Evolutionary conservation across 208 protist genomes (phyloP).

Genomic region (Leishmania braziliensis): DNA sequence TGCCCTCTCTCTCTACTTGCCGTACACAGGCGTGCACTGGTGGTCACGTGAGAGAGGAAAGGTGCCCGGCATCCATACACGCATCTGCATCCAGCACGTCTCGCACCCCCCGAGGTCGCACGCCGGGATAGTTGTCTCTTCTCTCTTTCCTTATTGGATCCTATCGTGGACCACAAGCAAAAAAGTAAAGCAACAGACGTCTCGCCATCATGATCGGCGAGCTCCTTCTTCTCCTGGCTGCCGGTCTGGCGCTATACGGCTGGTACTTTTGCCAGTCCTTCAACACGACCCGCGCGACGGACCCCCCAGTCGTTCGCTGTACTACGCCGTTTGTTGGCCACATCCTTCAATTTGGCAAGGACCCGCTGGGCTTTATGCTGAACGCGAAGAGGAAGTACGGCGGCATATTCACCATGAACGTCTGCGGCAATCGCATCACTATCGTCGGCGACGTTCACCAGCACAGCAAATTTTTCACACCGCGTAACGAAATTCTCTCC

Average conservation of each 20-base stretch:
- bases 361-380: constrained; percentile 70
- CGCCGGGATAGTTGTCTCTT: not conserved
- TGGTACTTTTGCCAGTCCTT: constrained; percentile 85
- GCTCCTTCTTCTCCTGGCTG: constrained; percentile 47
- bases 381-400: constrained; percentile 62
- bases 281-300: constrained; percentile 73
- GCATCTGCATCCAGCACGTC: too few species aligned
- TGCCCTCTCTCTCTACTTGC: not conserved
- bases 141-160: not conserved
- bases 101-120: too few species aligned
- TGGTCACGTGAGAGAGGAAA: constrained; percentile 15
- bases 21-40: not conserved
- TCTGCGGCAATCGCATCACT: constrained; percentile 79
- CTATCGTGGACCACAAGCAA: not conserved
- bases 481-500: constrained; percentile 83
- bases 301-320: constrained; percentile 72
- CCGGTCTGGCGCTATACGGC: constrained; percentile 58
- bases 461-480: constrained; percentile 83
- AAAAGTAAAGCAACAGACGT: not conserved
- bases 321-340: constrained; percentile 71
- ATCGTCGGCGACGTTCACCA: constrained; percentile 74
- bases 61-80: too few species aligned
- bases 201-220: constrained; percentile 58
- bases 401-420: constrained; percentile 86
- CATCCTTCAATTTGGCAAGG: constrained; percentile 73